Evolutionary conservation across 2,329 filamentous ascomycete species (phyloP).

Genomic region (Coniochaeta hoffmannii): DNA sequence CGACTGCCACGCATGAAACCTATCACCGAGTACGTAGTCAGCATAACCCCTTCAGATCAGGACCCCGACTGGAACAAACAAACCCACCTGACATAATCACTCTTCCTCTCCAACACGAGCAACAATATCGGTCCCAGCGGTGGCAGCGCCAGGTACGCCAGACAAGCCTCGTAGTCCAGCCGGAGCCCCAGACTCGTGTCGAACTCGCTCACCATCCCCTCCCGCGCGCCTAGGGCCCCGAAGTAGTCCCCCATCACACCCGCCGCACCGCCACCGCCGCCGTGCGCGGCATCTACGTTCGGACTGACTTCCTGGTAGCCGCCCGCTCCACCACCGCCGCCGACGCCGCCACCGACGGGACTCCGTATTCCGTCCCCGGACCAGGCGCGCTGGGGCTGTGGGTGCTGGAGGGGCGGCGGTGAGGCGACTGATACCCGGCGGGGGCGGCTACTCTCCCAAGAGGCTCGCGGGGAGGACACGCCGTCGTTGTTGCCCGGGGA

Average conservation of each 20-base stretch:
- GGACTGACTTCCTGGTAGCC: not conserved
- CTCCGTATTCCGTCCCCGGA: conserved; percentile 31
- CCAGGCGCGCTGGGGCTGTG: conserved; percentile 53
- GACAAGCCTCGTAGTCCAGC: conserved; percentile 81
- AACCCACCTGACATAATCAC: conserved; percentile 84
- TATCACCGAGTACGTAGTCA: conserved; percentile 29
- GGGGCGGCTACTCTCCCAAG: conserved; percentile 37
- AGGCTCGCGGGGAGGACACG: conserved; percentile 43
- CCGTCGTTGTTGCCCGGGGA: conserved; percentile 47
- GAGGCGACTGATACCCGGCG: conserved; percentile 34
- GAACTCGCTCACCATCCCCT: conserved; percentile 67
- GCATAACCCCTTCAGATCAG: conserved; percentile 1
- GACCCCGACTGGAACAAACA: not conserved
- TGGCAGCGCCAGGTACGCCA: conserved; percentile 81
- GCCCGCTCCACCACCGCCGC: conserved; percentile 19
- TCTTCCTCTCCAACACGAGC: conserved; percentile 83
- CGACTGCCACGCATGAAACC: conserved; percentile 96
- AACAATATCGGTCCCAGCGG: conserved; percentile 80
- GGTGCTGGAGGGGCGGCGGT: conserved; percentile 40
- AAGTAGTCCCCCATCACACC: conserved; percentile 29
- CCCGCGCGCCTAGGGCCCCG: conserved; percentile 34
- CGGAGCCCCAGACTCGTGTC: conserved; percentile 83
- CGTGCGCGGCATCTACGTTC: conserved; percentile 1
- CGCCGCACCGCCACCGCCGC: conserved; percentile 14
- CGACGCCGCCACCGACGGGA: conserved; percentile 14